Evolutionary conservation across 305 asterid species (phyloP).

Genomic region (Fraxinus velutina): DNA sequence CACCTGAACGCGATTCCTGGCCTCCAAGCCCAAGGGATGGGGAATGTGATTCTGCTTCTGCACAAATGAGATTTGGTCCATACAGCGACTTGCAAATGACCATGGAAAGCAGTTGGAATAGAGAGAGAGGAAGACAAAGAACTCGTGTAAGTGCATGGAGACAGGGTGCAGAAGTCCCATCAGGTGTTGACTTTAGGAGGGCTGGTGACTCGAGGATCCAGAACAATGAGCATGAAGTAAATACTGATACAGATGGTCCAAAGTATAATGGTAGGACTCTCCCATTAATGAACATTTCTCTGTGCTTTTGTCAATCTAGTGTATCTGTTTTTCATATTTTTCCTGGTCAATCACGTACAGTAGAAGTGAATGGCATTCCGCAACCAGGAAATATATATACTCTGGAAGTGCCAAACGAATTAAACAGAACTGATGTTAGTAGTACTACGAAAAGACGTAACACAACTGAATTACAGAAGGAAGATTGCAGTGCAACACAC

Average conservation of each 20-base stretch:
- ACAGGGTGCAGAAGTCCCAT: background rate
- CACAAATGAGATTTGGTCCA: constrained; percentile 26
- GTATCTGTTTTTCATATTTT: constrained; percentile 20
- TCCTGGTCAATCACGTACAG: constrained; percentile 34
- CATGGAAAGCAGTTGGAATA: background rate
- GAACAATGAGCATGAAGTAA: background rate
- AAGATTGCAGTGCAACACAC: constrained; percentile 20
- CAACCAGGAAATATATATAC: constrained; percentile 10
- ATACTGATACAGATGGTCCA: constrained; percentile 10
- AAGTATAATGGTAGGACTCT: constrained; percentile 34
- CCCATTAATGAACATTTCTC: constrained; percentile 12
- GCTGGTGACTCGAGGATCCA: background rate
- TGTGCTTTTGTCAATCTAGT: constrained; percentile 1
- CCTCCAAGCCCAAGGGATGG: constrained; percentile 40
- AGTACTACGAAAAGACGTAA: constrained; percentile 14
- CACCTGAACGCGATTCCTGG: constrained; percentile 49
- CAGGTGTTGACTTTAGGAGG: background rate
- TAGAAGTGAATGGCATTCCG: constrained; percentile 13
- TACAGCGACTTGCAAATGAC: background rate
- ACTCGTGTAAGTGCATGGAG: background rate
- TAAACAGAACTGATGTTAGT: constrained; percentile 10
- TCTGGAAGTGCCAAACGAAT: constrained; percentile 19
- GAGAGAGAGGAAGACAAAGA: background rate
- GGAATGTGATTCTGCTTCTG: constrained; percentile 27
- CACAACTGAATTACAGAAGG: constrained; percentile 22